These are phyloP conservation scores for Neocatenulostroma microsporum DNA, from an alignment of 2,329 filamentous ascomycete genomes.

Conservation along the genomic window DNA sequence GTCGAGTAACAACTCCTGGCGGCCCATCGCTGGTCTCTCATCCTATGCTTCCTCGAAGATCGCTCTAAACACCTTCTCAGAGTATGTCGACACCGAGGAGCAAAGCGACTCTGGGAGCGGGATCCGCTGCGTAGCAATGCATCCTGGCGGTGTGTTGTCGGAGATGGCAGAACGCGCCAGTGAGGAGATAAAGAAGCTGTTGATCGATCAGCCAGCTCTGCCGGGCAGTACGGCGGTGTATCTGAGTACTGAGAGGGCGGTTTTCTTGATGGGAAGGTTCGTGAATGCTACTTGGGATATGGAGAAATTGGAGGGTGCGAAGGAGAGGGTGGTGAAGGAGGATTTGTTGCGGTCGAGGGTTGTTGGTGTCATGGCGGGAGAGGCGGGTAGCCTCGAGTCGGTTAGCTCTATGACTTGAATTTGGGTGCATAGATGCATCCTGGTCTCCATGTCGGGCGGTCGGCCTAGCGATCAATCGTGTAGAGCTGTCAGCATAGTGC, in stretches of 20 bases:
- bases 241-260: conserved; percentile 24
- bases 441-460: no score
- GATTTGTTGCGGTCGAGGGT: conserved; percentile 12
- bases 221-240: conserved; percentile 25
- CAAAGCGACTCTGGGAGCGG: conserved; percentile 25
- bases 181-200: conserved; percentile 11
- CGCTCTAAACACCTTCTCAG: conserved; percentile 36
- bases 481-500: no score
- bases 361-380: conserved; percentile 5
- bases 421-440: no score
- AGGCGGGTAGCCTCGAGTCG: no score
- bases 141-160: conserved; percentile 41
- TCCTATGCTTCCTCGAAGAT: conserved; percentile 43
- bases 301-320: conserved; percentile 25
- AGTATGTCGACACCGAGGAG: conserved; percentile 41
- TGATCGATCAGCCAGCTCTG: conserved; percentile 24
- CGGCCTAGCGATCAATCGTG: no score
- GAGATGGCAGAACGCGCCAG: conserved; percentile 27
- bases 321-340: conserved; percentile 25
- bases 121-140: conserved; percentile 34
- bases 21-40: conserved; percentile 28
- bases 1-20: conserved; percentile 32
- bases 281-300: conserved; percentile 32
- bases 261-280: conserved; percentile 32
- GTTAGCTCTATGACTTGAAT: no score